Base-by-base conservation (phyloP, 805 yeast genomes). In the Candida maltosa region DNA sequence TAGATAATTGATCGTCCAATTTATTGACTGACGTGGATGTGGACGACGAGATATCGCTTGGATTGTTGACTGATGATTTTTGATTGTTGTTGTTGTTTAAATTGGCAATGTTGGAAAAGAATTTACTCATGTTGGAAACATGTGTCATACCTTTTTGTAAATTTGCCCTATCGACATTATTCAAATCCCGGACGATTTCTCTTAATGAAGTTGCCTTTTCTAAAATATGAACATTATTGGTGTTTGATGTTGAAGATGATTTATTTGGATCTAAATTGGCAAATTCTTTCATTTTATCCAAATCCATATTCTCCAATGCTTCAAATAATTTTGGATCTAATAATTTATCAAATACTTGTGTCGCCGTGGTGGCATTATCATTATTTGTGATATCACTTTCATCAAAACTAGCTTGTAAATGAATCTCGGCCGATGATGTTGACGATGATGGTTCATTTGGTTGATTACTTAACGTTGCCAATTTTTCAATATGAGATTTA, bases 241-340 rank as follows among this genome's bases (percentile, higher is more conserved):
- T 28, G 6, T 33, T 16, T n/a, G n/a, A n/a, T n/a, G n/a, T n/a
- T n/a, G n/a, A n/a, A 32, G 27, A 24, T 34, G 5, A 4, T 32
- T 35, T 26, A 24, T 30, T 31, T 11, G 38, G 37, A 30, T 31
- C 35, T 25, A 32, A 29, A 31, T 17, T 38, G 11, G 48, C 40
- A 28, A 45, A 42, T 23, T 43, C 47, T 37, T 48, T 49, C 44
- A 52, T 41, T 32, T 35, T 39, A 15, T 41, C 54, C 26, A 53
- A 46, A 41, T 56, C 60, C 32, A 57, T 41, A 29, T 46, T 49
- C 31, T 54, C 56, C 26, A 55, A 39, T 6, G 60, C 59, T 29
- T 54, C 54, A 23, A 50, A 47, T 19, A 56, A 42, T 35, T 51
- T 51, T 3, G 62, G 60, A 35, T 55, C 59, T 20, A 55, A 45